Evolutionary conservation across 139 green algal species (phyloP).

Genomic region (Chlorella vulgaris): DNA sequence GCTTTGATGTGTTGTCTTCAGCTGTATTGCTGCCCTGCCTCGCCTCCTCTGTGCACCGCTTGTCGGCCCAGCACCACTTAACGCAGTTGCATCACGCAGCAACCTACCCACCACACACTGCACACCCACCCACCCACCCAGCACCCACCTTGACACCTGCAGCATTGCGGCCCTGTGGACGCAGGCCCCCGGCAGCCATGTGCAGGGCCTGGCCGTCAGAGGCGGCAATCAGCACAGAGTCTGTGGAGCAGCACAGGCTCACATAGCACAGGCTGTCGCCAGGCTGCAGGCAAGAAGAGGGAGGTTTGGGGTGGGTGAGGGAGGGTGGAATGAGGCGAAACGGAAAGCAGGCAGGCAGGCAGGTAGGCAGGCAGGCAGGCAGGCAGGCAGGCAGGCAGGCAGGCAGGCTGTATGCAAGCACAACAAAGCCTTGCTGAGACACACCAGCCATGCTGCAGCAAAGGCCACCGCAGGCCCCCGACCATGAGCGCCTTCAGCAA

Average conservation of each 20-base stretch:
- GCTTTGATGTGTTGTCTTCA: no score
- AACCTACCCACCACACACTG: no score
- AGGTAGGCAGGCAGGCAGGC: no score
- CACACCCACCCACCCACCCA: neutral
- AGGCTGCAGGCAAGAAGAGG: constrained; percentile 22
- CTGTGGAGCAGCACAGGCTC: constrained; percentile 40
- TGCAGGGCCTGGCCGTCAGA: constrained; percentile 52
- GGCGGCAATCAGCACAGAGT: constrained; percentile 59
- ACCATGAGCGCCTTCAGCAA: no score
- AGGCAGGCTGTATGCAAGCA: no score
- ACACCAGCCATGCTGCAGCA: neutral
- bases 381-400: no score
- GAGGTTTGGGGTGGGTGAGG: neutral
- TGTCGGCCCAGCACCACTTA: no score
- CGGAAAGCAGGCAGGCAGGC: no score
- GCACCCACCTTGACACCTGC: neutral
- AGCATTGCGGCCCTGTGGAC: constrained; percentile 1
- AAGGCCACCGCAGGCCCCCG: no score
- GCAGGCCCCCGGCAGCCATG: constrained; percentile 29
- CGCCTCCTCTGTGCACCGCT: no score
- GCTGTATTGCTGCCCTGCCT: no score
- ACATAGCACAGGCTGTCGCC: constrained; percentile 62
- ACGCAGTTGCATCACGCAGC: no score
- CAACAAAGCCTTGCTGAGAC: neutral
- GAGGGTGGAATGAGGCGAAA: neutral